Percentiles rank a stretch among this genome's conserved stretches.
phyloP scores from a whole-genome alignment of 192 early-diverging fungal species.

The Mycoemilia scoparia region DNA sequence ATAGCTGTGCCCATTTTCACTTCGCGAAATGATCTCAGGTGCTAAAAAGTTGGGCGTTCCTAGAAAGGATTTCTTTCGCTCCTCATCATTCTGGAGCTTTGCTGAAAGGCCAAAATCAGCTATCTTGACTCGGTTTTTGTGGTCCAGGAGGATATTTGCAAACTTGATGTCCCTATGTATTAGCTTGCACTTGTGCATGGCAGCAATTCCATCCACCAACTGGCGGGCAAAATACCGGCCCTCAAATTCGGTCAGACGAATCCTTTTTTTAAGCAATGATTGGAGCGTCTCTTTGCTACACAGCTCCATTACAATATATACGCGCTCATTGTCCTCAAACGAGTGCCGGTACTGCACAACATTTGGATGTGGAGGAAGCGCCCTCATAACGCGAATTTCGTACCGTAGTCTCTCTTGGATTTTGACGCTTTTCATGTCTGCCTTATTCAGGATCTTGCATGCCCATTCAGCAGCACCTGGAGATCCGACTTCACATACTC shows the following conservation, averaged over 20 bases:
- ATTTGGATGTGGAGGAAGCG: conserved; percentile 41
- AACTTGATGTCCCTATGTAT: conserved; percentile 95
- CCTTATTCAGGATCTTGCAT: conserved; percentile 37
- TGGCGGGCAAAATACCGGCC: conserved; percentile 72
- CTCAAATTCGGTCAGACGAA: conserved; percentile 75
- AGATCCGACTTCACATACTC: conserved; percentile 29
- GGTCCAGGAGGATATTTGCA: conserved; percentile 74
- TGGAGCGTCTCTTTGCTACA: conserved; percentile 80
- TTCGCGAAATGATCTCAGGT: conserved; percentile 77
- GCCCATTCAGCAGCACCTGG: conserved; percentile 34
- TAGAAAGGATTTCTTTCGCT: conserved; percentile 89
- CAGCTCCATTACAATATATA: conserved; percentile 83
- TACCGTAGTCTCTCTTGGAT: conserved; percentile 25
- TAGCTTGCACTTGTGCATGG: conserved; percentile 60
- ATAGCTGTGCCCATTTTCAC: conserved; percentile 65
- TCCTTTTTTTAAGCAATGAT: conserved; percentile 56
- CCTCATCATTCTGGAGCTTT: conserved; percentile 48
- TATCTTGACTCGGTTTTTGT: conserved; percentile 71
- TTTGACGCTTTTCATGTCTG: conserved; percentile 21
- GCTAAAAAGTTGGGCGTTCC: conserved; percentile 98
- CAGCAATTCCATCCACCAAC: conserved; percentile 55
- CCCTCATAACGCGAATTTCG: conserved; percentile 28
- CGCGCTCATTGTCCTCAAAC: conserved; percentile 75
- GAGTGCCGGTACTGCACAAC: conserved; percentile 64
- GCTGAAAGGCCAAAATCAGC: conserved; percentile 95